phyloP scores from a whole-genome alignment of 208 protist genomes.

The Vickermania ingenoplastis region DNA sequence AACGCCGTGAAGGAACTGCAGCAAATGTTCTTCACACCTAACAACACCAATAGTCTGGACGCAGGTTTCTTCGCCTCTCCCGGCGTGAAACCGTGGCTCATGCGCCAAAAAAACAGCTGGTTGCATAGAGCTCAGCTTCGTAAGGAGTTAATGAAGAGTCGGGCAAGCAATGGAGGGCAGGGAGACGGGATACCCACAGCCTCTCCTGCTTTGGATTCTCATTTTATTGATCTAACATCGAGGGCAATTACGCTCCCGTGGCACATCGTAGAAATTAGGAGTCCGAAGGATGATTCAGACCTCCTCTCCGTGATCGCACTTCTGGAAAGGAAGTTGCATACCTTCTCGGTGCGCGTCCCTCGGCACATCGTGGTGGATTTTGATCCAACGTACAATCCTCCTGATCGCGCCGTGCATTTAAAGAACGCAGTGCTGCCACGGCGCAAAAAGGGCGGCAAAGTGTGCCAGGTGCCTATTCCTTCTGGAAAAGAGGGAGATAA shows the following conservation, averaged over 20 bases:
- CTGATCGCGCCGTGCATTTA: constrained; percentile 15
- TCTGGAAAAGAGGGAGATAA: constrained; percentile 49
- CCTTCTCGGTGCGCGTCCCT: constrained; percentile 59
- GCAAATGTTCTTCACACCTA: constrained; percentile 60
- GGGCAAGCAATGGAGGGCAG: background rate
- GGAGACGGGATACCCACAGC: background rate
- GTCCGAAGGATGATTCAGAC: constrained; percentile 34
- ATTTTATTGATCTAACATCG: constrained; percentile 78
- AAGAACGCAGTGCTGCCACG: constrained; percentile 55
- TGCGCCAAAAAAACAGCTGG: constrained; percentile 45
- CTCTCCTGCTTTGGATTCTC: constrained; percentile 20
- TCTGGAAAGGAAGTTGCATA: constrained; percentile 47
- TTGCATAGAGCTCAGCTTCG: constrained; percentile 66
- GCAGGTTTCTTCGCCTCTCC: constrained; percentile 47
- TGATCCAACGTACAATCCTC: constrained; percentile 6
- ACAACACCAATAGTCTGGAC: constrained; percentile 49
- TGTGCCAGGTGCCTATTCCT: constrained; percentile 49
- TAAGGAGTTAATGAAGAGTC: constrained; percentile 40
- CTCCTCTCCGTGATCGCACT: constrained; percentile 53
- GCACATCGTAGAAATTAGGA: constrained; percentile 77
- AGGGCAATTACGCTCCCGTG: constrained; percentile 58
- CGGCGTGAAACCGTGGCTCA: constrained; percentile 42
- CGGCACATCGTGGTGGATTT: constrained; percentile 58
- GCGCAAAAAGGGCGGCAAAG: constrained; percentile 13
- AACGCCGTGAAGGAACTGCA: constrained; percentile 23